A percentile compares a stretch with the other conserved stretches of the same genome.
These are phyloP conservation scores for Linderina pennispora DNA, from an alignment of 192 early-diverging fungal species.

Conservation along the genomic window DNA sequence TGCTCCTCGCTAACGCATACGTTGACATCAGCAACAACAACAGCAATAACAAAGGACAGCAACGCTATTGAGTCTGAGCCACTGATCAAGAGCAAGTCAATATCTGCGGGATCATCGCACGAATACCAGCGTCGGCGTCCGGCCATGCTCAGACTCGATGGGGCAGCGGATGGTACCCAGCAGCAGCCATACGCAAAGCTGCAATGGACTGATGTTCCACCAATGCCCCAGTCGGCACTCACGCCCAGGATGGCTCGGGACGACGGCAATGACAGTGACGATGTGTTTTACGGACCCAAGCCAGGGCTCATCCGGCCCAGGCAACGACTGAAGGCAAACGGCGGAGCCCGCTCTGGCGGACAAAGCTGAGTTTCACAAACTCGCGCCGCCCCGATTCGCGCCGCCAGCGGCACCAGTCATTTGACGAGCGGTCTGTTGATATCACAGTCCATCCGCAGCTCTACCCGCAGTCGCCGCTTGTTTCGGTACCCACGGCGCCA, in stretches of 20 bases:
- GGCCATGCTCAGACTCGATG: constrained; percentile 7
- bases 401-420: constrained; percentile 35
- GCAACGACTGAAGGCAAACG: constrained; percentile 22
- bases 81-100: constrained; percentile 1
- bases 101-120: too few species aligned
- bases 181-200: background rate
- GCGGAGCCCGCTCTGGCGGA: constrained; percentile 35
- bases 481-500: constrained; percentile 33
- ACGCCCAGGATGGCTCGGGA: too few species aligned
- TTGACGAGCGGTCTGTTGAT: constrained; percentile 35
- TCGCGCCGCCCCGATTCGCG: constrained; percentile 36
- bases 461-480: constrained; percentile 32
- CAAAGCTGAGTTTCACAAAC: constrained; percentile 42
- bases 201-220: background rate
- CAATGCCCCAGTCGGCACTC: background rate
- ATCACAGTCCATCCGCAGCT: constrained; percentile 28
- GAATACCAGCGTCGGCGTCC: constrained; percentile 15
- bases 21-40: too few species aligned
- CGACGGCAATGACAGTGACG: too few species aligned
- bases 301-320: too few species aligned
- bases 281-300: constrained; percentile 3
- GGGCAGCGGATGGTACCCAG: background rate
- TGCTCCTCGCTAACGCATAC: too few species aligned
- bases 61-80: too few species aligned
- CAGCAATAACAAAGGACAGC: too few species aligned